Percentiles rank a stretch among this genome's conserved stretches.
phyloP scores from a whole-genome alignment of 202 grass and related monocot species.

The Bolboschoenoplectus hybrid region DNA sequence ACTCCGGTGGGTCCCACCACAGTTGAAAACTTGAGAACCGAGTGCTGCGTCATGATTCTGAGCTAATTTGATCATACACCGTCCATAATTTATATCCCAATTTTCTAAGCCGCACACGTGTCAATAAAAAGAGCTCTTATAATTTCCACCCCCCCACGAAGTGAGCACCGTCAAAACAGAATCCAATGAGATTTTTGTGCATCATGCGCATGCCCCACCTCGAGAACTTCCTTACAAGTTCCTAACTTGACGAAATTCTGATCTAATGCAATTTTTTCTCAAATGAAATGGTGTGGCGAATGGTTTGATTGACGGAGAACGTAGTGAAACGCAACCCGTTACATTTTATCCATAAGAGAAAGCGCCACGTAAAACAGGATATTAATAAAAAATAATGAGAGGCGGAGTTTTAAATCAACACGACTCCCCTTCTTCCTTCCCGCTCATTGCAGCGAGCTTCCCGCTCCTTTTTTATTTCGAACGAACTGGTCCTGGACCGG shows the following conservation, averaged over 20 bases:
- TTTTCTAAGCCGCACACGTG: not conserved
- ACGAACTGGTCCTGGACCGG: not conserved
- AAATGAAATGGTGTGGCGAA: not conserved
- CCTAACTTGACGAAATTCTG: not conserved
- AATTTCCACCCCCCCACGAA: slow-evolving; percentile 17
- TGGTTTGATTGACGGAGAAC: not conserved
- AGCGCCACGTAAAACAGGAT: not conserved
- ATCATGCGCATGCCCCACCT: not conserved
- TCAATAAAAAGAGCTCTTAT: not conserved
- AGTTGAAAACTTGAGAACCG: not conserved
- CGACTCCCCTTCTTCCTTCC: slow-evolving; percentile 28
- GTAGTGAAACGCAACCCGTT: not conserved
- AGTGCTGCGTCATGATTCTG: not conserved
- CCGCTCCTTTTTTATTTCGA: slow-evolving; percentile 31
- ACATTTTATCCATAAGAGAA: not conserved
- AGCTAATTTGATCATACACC: not conserved
- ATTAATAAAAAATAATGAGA: slow-evolving; percentile 9
- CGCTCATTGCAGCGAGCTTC: slow-evolving; percentile 41
- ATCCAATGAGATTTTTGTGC: slow-evolving; percentile 25
- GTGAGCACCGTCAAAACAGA: slow-evolving; percentile 16
- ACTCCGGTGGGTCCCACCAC: not conserved
- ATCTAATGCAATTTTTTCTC: not conserved
- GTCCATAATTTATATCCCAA: not conserved
- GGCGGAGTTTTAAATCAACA: slow-evolving; percentile 25
- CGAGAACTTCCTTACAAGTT: not conserved